These are phyloP conservation scores for Diatrype stigma DNA, from an alignment of 2,329 filamentous ascomycete species.

Conservation along the genomic window DNA sequence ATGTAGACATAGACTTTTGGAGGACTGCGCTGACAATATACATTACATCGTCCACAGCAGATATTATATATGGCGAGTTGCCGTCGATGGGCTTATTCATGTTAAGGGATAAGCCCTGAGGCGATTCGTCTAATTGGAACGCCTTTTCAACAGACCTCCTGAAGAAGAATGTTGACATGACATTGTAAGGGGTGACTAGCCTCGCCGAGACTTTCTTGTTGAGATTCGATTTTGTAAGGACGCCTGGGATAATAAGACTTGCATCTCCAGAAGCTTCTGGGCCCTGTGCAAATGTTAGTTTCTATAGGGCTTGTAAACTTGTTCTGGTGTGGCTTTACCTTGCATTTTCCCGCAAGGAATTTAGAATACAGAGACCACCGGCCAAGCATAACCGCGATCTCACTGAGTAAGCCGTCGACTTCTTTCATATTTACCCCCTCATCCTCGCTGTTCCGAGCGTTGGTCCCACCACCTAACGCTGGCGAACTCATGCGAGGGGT, in stretches of 20 bases:
- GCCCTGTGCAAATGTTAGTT: conserved; percentile 40
- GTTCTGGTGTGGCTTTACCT: conserved; percentile 51
- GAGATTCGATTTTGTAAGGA: conserved; percentile 76
- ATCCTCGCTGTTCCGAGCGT: conserved; percentile 68
- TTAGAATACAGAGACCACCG: conserved; percentile 90
- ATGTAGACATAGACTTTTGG: conserved; percentile 80
- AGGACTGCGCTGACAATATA: conserved; percentile 95
- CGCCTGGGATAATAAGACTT: conserved; percentile 63
- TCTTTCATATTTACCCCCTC: conserved; percentile 97
- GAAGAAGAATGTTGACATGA: conserved; percentile 95
- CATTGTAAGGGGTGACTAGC: conserved; percentile 77
- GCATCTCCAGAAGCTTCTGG: conserved; percentile 47
- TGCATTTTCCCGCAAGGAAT: conserved; percentile 84
- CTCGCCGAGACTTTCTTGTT: conserved; percentile 72
- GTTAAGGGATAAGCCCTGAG: conserved; percentile 73
- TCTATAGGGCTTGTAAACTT: conserved; percentile 10
- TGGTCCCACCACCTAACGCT: conserved; percentile 53
- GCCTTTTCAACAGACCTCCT: conserved; percentile 94
- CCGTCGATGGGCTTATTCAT: conserved; percentile 66
- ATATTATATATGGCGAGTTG: conserved; percentile 86
- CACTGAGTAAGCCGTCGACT: conserved; percentile 79
- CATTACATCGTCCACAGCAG: conserved; percentile 97
- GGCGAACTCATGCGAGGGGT: conserved; percentile 74
- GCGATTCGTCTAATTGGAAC: conserved; percentile 91
- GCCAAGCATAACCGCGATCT: conserved; percentile 87